A percentile compares a stretch with the other conserved stretches of the same genome.
These are phyloP conservation scores for Cadophora sp. DNA, from an alignment of 2,329 filamentous ascomycete species.

Conservation along the genomic window DNA sequence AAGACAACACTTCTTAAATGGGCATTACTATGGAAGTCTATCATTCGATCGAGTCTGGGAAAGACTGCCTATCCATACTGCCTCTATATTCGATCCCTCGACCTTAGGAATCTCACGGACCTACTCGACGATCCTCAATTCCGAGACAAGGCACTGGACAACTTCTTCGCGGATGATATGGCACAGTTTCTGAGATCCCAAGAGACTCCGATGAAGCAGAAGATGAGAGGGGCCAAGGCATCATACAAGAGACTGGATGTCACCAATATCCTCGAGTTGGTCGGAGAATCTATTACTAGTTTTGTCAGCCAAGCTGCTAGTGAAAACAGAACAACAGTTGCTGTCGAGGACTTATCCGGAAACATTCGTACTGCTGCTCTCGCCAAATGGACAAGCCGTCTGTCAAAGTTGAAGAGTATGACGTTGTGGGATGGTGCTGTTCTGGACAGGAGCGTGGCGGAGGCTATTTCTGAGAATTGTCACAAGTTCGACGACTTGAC, in stretches of 20 bases:
- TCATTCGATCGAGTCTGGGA: constrained; percentile 69
- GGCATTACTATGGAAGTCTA: constrained; percentile 71
- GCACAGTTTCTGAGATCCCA: constrained; percentile 40
- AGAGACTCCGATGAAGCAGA: constrained; percentile 41
- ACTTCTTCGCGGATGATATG: constrained; percentile 52
- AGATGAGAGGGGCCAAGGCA: constrained; percentile 33
- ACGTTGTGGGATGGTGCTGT: constrained; percentile 66
- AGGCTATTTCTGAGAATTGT: constrained; percentile 62
- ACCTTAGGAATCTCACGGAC: constrained; percentile 65
- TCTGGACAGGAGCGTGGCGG: constrained; percentile 60
- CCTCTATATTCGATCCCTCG: constrained; percentile 68
- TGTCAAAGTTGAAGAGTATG: constrained; percentile 64
- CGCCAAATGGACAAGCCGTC: constrained; percentile 62
- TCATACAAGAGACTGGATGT: constrained; percentile 44
- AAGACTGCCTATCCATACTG: constrained; percentile 73
- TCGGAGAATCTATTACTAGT: constrained; percentile 62
- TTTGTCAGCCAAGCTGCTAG: constrained; percentile 51
- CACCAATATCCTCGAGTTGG: constrained; percentile 52
- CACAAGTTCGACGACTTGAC: constrained; percentile 65
- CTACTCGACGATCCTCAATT: constrained; percentile 60
- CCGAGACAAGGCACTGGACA: constrained; percentile 39
- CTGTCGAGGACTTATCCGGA: constrained; percentile 64
- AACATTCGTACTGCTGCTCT: constrained; percentile 59
- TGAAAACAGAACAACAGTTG: constrained; percentile 52
- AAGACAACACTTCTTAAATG: constrained; percentile 52